Base-by-base conservation (phyloP, 2,329 filamentous ascomycete genomes). In the Colletotrichum sp. region DNA sequence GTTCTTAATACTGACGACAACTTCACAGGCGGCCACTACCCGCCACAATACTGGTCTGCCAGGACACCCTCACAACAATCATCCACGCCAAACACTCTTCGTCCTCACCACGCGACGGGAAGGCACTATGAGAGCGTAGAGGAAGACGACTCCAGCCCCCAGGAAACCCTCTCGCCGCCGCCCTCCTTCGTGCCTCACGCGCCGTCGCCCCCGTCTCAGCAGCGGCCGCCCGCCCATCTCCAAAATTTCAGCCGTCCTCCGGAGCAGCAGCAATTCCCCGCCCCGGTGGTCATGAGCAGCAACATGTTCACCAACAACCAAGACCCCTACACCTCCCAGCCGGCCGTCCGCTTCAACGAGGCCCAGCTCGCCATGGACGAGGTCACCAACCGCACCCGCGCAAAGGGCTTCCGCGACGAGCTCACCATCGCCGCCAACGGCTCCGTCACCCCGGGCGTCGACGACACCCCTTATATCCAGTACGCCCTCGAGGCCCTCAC, bases 401-500 rank as follows among this genome's bases (percentile, higher is more conserved):
- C 71, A 26, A 75, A 69, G 63, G 81, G 85, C 68, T 88, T 90
- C 81, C 90, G 90, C 69, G 89, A 92, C 70, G 88, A 90, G 59
- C 81, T 91, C 44, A 85, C 88, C 65, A 84, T 89, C 69, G 86
- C 88, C 22, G 89, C 82, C 39, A 76, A 83, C 62, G 86, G 88
- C 74, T 88, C 88, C 55, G 88, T 92, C 71, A 96, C 95, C 0
- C 96, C 96, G 0, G 95, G 93, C 12, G 88, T 95, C 52, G 96
- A 98, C 81, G 94, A 98, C 81, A 94, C 93, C 10, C 96, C 95
- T 1, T 98, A 96, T 84, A 95, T 98, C 78, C 94, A 94, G 78
- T 98, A 97, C 83, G 96, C 96, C 55, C 92, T 99, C 77, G 95
- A 98, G 78, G 95, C 96, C 77, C 87, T 99, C 79, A 98, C 95